Base-by-base conservation (phyloP, 2,329 filamentous ascomycete genomes). In the Scedosporium apiospermum region DNA sequence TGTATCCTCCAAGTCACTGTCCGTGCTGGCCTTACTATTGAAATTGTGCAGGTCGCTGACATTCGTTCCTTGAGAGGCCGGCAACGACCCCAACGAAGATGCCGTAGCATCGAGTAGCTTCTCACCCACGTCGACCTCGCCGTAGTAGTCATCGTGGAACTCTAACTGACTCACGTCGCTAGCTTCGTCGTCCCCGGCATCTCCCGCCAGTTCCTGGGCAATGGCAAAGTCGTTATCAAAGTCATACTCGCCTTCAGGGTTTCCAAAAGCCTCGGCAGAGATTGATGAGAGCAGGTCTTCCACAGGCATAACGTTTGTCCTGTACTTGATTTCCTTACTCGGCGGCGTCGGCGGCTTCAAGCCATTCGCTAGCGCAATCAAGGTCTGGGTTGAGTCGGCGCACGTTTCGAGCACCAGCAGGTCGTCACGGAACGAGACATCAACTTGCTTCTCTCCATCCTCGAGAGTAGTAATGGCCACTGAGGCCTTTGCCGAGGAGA, bases 381-480 rank as follows among this genome's bases (percentile, higher is more conserved):
- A 80, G 0, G 95, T 99, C 72, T 97, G 92, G 0, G 92, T 98
- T 1, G 95, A 99, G 74, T 99, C 95, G 34, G 95, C 95, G 69
- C 96, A 99, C 1, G 93, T 96, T 74, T 99, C 95, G 6, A 99
- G 77, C 41, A 99, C 88, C 61, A 99, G 80, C 1, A 99, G 80
- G 66, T 96, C 89, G 69, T 96, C 93, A 65, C 86, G 86, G 57
- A 98, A 77, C 66, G 96, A 90, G 1, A 97, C 81, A 67, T 95
- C 88, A 14, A 97, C 74, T 49, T 85, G 83, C 66, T 87, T 88
- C 34, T 86, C 80, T 42, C 86, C 82, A 4, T 67, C 62, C 1
- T 78, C 77, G 49, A 82, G 78, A 9, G 80, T 78, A 23, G 78
- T 76, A 12, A 93, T 78, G 57, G 85, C 83, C 2, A 95, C 80